A percentile compares a stretch with the other conserved stretches of the same genome.
These are phyloP conservation scores for Scytalidium lignicola DNA, from an alignment of 2,329 filamentous ascomycete species.

Conservation along the genomic window DNA sequence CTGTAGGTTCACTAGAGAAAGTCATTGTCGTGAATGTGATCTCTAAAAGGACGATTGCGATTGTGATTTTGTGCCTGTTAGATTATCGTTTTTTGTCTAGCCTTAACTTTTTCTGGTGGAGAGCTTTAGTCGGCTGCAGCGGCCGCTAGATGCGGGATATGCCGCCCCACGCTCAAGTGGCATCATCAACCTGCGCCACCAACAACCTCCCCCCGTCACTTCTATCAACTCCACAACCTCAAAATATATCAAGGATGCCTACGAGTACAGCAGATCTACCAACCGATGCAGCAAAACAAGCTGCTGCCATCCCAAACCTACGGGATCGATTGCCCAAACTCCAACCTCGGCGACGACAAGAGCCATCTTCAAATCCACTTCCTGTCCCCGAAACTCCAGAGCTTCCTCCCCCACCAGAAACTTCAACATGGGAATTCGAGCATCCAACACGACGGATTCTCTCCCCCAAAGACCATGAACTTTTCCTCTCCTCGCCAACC, in stretches of 20 bases:
- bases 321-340: conserved; percentile 61
- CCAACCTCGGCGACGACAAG: conserved; percentile 52
- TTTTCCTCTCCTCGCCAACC: conserved; percentile 74
- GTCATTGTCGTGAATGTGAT: conserved; percentile 33
- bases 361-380: conserved; percentile 44
- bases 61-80: background rate
- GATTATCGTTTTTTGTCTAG: conserved; percentile 2
- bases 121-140: background rate
- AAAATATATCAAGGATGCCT: conserved; percentile 19
- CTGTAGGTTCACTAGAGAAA: conserved; percentile 39
- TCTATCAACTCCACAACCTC: too few relatives aligned
- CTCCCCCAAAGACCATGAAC: conserved; percentile 70
- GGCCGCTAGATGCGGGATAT: background rate
- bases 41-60: background rate
- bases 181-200: background rate
- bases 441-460: conserved; percentile 75
- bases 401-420: conserved; percentile 63
- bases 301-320: conserved; percentile 38
- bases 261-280: conserved; percentile 14
- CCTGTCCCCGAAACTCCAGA: conserved; percentile 72
- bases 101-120: conserved; percentile 1
- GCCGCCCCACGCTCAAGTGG: background rate
- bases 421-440: conserved; percentile 55
- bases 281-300: conserved; percentile 2
- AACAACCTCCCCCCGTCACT: background rate